phyloP scores from a whole-genome alignment of 192 early-diverging fungal genomes.

The Pilaira anomala region DNA sequence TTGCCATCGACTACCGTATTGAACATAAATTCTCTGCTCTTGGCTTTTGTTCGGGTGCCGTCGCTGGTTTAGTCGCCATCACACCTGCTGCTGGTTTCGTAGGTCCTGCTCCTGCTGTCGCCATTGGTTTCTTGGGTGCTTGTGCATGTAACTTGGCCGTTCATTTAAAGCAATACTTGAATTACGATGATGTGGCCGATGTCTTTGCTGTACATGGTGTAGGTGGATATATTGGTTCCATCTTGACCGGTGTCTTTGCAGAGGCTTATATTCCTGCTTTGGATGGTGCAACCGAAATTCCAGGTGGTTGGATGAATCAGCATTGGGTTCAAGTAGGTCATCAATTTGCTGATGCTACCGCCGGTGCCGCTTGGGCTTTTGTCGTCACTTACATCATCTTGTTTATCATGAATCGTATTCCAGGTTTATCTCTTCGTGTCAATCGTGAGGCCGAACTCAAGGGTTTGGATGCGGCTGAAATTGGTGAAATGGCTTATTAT shows the following conservation, averaged over 20 bases:
- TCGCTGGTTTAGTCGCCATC: constrained; percentile 89
- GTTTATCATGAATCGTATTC: constrained; percentile 72
- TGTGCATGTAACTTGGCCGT: constrained; percentile 78
- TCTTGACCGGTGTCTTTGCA: constrained; percentile 93
- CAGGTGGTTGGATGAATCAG: constrained; percentile 71
- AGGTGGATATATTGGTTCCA: constrained; percentile 77
- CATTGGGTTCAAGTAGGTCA: constrained; percentile 80
- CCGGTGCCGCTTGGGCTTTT: constrained; percentile 75
- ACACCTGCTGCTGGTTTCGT: constrained; percentile 92
- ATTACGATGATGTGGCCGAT: constrained; percentile 91
- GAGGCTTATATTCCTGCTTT: constrained; percentile 67
- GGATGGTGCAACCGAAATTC: constrained; percentile 60
- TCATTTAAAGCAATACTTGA: constrained; percentile 77
- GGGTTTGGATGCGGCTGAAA: constrained; percentile 78
- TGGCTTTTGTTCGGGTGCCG: constrained; percentile 92
- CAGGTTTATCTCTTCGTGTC: constrained; percentile 74
- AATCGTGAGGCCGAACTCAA: constrained; percentile 61
- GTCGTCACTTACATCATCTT: constrained; percentile 70
- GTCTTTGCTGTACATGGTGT: constrained; percentile 89
- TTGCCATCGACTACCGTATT: constrained; percentile 72
- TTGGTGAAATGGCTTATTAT: constrained; percentile 69
- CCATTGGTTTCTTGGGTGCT: constrained; percentile 75
- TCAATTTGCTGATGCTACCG: constrained; percentile 75
- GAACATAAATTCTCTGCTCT: constrained; percentile 84
- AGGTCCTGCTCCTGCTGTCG: constrained; percentile 72